Evolutionary conservation across 75 land plant species (phyloP).

Genomic region (Gnetum montanum): DNA sequence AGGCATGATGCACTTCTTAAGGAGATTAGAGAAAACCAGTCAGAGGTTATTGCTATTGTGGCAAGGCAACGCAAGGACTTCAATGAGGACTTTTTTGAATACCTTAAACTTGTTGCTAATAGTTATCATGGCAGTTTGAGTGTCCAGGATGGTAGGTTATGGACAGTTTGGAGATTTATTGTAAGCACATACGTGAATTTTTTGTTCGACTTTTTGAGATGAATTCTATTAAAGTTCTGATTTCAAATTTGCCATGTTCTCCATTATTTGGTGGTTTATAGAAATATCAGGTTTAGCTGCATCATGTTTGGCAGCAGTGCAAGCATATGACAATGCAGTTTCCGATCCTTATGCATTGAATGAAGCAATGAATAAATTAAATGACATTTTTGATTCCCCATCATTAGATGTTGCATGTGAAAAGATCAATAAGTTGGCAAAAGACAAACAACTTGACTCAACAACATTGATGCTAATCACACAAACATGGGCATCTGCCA

Average conservation of each 20-base stretch:
- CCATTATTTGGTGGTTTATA: constrained; percentile 3
- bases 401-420: constrained; percentile 69
- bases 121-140: constrained; percentile 46
- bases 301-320: constrained; percentile 60
- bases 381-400: constrained; percentile 83
- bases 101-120: constrained; percentile 60
- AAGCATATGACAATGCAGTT: constrained; percentile 62
- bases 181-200: too few relatives aligned
- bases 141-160: constrained; percentile 53
- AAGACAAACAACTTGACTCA: constrained; percentile 77
- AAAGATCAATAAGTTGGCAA: constrained; percentile 79
- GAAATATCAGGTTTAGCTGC: constrained; percentile 53
- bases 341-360: constrained; percentile 52
- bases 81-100: constrained; percentile 81
- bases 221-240: too few relatives aligned
- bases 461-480: constrained; percentile 65
- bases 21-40: constrained; percentile 26
- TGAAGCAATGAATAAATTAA: constrained; percentile 68
- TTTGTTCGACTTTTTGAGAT: too few relatives aligned
- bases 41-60: constrained; percentile 54
- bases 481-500: constrained; percentile 92
- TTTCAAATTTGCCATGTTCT: constrained; percentile 13
- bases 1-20: constrained; percentile 77
- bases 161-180: too few relatives aligned
- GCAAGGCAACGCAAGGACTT: constrained; percentile 80